Percentiles rank a stretch among this genome's conserved stretches.
Evolutionary conservation across 2,329 filamentous ascomycete species (phyloP).

Genomic region (Claviceps pusilla): DNA sequence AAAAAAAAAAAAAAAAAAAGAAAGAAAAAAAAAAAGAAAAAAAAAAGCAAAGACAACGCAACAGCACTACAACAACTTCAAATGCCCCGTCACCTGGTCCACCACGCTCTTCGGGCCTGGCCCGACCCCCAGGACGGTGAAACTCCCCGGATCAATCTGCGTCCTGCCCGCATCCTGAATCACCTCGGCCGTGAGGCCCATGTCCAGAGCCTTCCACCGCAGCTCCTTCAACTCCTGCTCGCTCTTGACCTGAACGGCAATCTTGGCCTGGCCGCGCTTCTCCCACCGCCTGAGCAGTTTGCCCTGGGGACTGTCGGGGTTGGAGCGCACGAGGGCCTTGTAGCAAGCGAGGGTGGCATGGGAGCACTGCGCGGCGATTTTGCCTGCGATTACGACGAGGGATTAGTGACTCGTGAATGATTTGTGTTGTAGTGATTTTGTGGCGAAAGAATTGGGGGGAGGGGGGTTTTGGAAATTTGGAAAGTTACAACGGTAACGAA

Average conservation of each 20-base stretch:
- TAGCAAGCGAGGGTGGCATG: conserved; percentile 98
- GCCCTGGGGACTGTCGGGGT: conserved; percentile 38
- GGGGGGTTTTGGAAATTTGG: too few relatives aligned
- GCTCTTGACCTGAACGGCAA: conserved; percentile 76
- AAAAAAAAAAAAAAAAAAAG: too few relatives aligned
- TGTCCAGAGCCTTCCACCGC: conserved; percentile 63
- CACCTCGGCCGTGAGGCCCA: conserved; percentile 77
- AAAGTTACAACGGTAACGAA: background rate
- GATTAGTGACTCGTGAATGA: background rate
- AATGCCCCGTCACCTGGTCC: conserved; percentile 66
- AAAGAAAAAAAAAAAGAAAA: background rate
- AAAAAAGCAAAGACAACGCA: background rate
- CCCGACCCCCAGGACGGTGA: conserved; percentile 77
- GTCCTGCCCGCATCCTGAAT: conserved; percentile 94
- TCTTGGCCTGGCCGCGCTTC: conserved; percentile 72
- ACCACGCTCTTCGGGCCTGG: conserved; percentile 74
- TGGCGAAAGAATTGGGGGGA: background rate
- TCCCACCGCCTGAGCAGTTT: conserved; percentile 74
- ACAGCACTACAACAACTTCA: conserved; percentile 57
- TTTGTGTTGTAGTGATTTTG: too few relatives aligned
- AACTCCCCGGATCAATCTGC: conserved; percentile 85
- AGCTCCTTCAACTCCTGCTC: conserved; percentile 65
- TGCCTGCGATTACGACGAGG: conserved; percentile 42
- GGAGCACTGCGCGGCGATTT: conserved; percentile 89
- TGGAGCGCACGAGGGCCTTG: conserved; percentile 57